Base-by-base conservation (phyloP, 1,284 basidiomycete genomes). In the Vanrija humicola region DNA sequence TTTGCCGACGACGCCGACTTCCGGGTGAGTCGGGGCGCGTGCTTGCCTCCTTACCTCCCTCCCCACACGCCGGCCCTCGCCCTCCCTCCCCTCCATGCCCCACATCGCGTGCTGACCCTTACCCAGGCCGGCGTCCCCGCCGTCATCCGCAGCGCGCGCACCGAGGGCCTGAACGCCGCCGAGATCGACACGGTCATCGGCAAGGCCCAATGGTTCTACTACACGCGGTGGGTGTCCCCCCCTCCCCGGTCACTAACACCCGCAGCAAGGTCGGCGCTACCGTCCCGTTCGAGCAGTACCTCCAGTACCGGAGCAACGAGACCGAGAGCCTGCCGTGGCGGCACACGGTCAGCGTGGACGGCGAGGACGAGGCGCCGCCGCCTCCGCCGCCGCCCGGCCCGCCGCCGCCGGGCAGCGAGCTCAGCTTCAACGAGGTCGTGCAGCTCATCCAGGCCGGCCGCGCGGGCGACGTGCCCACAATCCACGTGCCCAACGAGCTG, bases 141-240 rank as follows among this genome's bases (percentile, higher is more conserved):
- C 9, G 65, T 74, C n/a, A 64, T 72, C 48, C 52, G 56, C 38
- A 58, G 61, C 15, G 65, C 68, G 23, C 65, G 66, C 46, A 66
- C 63, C 9, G 64, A 67, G 42, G 56, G 55, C 28, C 55, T 53
- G 19, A 48, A 45, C 16, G 54, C 65, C n/a, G 58, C 60, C 15
- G 54, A 69, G 51, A 72, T 74, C 21, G 72, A 74, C 62, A 66
- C 68, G 43, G 62, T 69, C 44, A 70, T 74, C 6, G 67, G 61
- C 16, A 59, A 66, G 28, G 70, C 72, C 25, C 72, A 74, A 48
- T 74, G 72, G 72, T 72, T 69, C 58, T 74, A 70, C 61, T 74
- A 67, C 50, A 68, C 63, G 5, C 49, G 65, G 68, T 69, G 46
- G 47, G 62, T 56, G 10, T 3, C 23, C 23, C 3, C 15, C 43